Base-by-base conservation (phyloP, 495 filamentous ascomycete species). In the Evansstolkia leycettana region DNA sequence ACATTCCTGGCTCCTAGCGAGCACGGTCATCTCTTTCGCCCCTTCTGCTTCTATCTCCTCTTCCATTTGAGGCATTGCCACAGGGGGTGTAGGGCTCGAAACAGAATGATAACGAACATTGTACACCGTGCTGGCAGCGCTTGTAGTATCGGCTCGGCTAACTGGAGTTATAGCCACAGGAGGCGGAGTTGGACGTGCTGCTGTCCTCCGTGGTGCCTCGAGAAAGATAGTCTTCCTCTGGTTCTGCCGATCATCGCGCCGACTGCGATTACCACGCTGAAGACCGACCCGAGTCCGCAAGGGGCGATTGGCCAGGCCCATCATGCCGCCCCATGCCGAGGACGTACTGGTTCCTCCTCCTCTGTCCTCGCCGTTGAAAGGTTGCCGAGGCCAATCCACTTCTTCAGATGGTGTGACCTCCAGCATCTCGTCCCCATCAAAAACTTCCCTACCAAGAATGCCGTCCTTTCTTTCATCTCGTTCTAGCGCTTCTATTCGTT, bases 371-470 rank as follows among this genome's bases (percentile, higher is more conserved):
- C 53, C 56, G 37, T 44, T 44, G 13, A 45, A 43, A 1, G 53
- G 40, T 26, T 58, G 51, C n/a, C 65, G 52, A 5, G 66, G 62
- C 67, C 69, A 76, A 27, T 62, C 64, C 12, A 72, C 60, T 40
- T 76, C 74, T 27, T 73, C 63, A 4, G 69, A 71, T 10, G 76
- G 73, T 7, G 76, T 80, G 15, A 79, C 65, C 15, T 92, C 85
- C 24, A 92, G 61, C 84, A 92, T 93, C 54, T 98, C 90, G 45
- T 98, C 90, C 10, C 89, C 92, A 48, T 96, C 90, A 43, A 95
- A 96, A 0, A 96, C 75, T 51, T 98, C 90, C 40, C 90, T 67
- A 13, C 90, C 90, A 2, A 98, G 66, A 16, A 98, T 89, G 7
- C 90, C 92, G 41, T 94, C 90, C 54, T 93, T 94, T 48, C 84